Conservation (phyloP, 331 rosid species). For the Stylosanthes scabra region DNA sequence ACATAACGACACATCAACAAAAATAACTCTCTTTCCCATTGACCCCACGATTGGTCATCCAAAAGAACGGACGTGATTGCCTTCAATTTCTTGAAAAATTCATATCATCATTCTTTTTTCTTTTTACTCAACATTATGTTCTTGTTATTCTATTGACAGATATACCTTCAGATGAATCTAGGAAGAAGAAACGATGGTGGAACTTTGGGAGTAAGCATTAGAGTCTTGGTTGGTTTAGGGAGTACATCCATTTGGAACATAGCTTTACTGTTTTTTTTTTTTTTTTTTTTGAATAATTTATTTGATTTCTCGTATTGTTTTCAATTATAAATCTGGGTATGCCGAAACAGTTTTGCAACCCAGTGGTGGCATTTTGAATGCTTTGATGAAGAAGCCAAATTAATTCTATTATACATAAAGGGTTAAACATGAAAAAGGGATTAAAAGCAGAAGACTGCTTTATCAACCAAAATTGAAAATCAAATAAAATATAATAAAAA, state of each 20-base stretch:
- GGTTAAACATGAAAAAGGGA: neutral
- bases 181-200: constrained; percentile 82
- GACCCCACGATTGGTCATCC: too few relatives aligned
- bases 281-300: constrained; percentile 1
- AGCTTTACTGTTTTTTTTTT: constrained; percentile 20
- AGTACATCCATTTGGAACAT: constrained; percentile 23
- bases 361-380: constrained; percentile 24
- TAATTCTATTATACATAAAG: constrained; percentile 7
- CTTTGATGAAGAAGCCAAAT: constrained; percentile 15
- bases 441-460: too few relatives aligned
- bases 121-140: neutral
- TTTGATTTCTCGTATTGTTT: constrained; percentile 27
- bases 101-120: too few relatives aligned
- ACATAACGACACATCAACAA: too few relatives aligned
- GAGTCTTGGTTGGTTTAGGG: constrained; percentile 10
- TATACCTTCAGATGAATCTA: constrained; percentile 55
- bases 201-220: constrained; percentile 68
- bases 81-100: neutral
- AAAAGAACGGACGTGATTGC: neutral
- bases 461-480: too few relatives aligned
- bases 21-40: too few relatives aligned
- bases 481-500: too few relatives aligned
- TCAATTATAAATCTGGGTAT: constrained; percentile 23
- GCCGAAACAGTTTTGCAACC: constrained; percentile 22
- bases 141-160: constrained; percentile 43